phyloP scores from a whole-genome alignment of 164 flowering plant species.

The Platanus orientalis region DNA sequence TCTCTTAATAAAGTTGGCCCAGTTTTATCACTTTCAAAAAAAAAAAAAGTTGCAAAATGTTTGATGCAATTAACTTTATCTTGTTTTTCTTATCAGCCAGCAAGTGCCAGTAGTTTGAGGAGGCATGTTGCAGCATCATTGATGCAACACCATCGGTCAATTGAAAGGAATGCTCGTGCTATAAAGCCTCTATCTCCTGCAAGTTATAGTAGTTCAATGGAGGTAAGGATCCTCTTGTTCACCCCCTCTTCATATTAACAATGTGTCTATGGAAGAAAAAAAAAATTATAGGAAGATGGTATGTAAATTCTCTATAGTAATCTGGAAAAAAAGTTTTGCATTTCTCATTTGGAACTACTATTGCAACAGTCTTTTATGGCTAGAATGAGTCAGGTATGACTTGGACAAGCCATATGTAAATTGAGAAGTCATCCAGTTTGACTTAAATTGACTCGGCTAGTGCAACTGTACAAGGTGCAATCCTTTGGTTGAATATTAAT shows the following conservation, averaged over 20 bases:
- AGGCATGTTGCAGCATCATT: slow-evolving; percentile 61
- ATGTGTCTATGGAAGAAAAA: background rate
- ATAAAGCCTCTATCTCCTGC: slow-evolving; percentile 68
- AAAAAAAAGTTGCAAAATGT: background rate
- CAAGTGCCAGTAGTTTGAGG: slow-evolving; percentile 58
- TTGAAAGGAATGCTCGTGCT: slow-evolving; percentile 41
- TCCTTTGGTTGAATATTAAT: background rate
- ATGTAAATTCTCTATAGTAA: too few relatives aligned
- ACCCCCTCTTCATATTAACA: too few relatives aligned
- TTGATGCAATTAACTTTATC: slow-evolving; percentile 4
- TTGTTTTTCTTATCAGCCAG: slow-evolving; percentile 42
- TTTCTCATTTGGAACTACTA: too few relatives aligned
- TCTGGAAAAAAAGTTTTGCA: too few relatives aligned
- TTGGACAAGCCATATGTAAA: too few relatives aligned
- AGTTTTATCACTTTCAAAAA: too few relatives aligned
- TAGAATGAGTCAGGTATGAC: too few relatives aligned
- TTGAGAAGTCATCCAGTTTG: too few relatives aligned
- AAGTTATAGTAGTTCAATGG: slow-evolving; percentile 80
- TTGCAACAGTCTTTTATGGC: too few relatives aligned
- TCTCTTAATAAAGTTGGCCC: too few relatives aligned
- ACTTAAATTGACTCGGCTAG: too few relatives aligned
- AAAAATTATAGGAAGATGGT: background rate
- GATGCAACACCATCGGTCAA: slow-evolving; percentile 46
- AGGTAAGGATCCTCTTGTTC: slow-evolving; percentile 39
- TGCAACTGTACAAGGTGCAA: too few relatives aligned